Evolutionary conservation across 257 asterid genomes (phyloP).

Genomic region (Solanum etuberosum): DNA sequence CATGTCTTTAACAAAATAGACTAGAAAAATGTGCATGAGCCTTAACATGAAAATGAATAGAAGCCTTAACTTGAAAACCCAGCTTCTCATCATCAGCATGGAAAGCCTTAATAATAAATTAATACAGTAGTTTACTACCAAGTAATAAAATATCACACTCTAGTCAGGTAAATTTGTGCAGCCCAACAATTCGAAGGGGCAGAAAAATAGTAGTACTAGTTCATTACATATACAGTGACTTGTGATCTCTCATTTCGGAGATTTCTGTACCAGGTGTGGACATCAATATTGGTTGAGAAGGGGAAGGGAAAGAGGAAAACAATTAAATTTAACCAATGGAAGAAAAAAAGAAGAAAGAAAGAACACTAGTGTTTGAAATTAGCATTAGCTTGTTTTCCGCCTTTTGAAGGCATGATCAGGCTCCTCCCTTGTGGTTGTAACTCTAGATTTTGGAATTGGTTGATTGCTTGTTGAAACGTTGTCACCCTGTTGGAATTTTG

Average conservation of each 20-base stretch:
- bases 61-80: constrained; percentile 7
- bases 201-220: constrained; percentile 4
- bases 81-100: constrained; percentile 9
- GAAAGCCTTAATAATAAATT: constrained; percentile 6
- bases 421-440: constrained; percentile 38
- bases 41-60: neutral
- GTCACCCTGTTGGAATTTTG: constrained; percentile 22
- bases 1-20: neutral
- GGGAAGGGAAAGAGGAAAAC: neutral
- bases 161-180: constrained; percentile 22
- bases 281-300: neutral
- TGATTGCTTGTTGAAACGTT: constrained; percentile 15
- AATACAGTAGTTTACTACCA: neutral
- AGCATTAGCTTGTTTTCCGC: constrained; percentile 58
- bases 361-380: constrained; percentile 6
- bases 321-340: neutral
- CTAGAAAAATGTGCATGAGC: neutral
- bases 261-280: constrained; percentile 1
- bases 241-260: constrained; percentile 22
- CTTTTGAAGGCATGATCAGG: constrained; percentile 52
- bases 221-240: constrained; percentile 48
- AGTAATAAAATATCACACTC: neutral
- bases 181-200: constrained; percentile 18
- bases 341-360: neutral
- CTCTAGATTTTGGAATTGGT: constrained; percentile 26